A percentile compares a stretch with the other conserved stretches of the same genome.
Conservation (phyloP, 2,329 filamentous ascomycete species). For the Davidsoniella eucalypti region DNA sequence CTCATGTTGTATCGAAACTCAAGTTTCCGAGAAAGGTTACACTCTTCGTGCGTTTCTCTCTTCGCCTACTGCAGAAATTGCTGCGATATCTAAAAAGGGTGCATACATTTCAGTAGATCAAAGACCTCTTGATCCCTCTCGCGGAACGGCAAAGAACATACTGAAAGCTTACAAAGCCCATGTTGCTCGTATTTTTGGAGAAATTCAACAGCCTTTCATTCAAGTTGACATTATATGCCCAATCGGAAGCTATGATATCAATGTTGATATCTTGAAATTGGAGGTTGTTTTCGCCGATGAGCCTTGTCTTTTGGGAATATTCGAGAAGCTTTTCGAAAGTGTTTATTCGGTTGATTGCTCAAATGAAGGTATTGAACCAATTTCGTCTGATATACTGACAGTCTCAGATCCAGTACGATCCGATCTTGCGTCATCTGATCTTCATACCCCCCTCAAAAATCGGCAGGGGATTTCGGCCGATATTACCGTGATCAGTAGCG, state of each 20-base stretch:
- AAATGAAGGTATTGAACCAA: too few relatives aligned
- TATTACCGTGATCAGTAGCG: too few relatives aligned
- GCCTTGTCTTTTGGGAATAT: slow-evolving; percentile 25
- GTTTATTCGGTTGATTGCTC: slow-evolving; percentile 20
- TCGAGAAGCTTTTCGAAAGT: slow-evolving; percentile 27
- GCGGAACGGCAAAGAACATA: slow-evolving; percentile 45
- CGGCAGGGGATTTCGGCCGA: too few relatives aligned
- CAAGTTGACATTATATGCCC: slow-evolving; percentile 47
- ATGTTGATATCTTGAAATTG: slow-evolving; percentile 56
- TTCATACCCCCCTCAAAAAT: too few relatives aligned
- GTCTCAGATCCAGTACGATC: too few relatives aligned
- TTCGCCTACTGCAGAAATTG: slow-evolving; percentile 27
- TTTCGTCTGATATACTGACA: too few relatives aligned
- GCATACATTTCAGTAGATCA: slow-evolving; percentile 52
- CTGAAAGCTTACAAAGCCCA: slow-evolving; percentile 33
- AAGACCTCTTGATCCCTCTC: slow-evolving; percentile 40
- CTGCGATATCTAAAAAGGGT: slow-evolving; percentile 28
- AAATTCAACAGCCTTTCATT: slow-evolving; percentile 41
- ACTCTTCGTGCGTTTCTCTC: slow-evolving; percentile 42
- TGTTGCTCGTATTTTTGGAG: slow-evolving; percentile 22
- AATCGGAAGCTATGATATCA: slow-evolving; percentile 49
- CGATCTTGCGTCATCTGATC: too few relatives aligned
- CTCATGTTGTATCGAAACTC: slow-evolving; percentile 33
- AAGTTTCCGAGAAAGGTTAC: slow-evolving; percentile 21
- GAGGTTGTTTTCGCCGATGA: slow-evolving; percentile 52